A percentile compares a stretch with the other conserved stretches of the same genome.
These are phyloP conservation scores for Blastobotrys aristatus DNA, from an alignment of 1,139 yeast species.

Conservation along the genomic window DNA sequence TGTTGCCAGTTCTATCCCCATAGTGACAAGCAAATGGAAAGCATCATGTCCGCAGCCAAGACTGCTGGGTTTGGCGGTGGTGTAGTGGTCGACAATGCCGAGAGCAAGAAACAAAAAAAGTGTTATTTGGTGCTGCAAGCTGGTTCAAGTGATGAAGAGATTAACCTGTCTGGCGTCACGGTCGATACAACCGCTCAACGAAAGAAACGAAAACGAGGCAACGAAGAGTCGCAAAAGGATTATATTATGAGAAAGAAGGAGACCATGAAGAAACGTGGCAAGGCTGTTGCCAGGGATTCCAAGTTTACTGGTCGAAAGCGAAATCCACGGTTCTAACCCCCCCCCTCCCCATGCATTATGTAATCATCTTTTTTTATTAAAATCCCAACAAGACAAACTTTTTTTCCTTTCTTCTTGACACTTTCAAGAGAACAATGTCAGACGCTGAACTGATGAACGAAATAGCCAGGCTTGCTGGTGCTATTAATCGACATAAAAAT, in stretches of 20 bases:
- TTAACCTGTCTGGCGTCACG: conserved; percentile 74
- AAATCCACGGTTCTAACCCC: conserved; percentile 64
- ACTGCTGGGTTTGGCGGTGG: conserved; percentile 98
- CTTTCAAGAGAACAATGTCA: conserved; percentile 22
- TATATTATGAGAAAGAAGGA: conserved; percentile 90
- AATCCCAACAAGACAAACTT: not conserved
- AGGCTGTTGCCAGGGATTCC: conserved; percentile 81
- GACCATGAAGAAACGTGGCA: conserved; percentile 86
- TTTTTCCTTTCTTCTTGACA: not conserved
- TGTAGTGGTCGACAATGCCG: conserved; percentile 87
- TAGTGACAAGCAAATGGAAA: conserved; percentile 77
- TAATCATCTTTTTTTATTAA: not conserved
- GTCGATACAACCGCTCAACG: conserved; percentile 54
- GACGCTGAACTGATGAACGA: conserved; percentile 29
- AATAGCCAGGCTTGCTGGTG: conserved; percentile 32
- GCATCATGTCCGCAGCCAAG: conserved; percentile 78
- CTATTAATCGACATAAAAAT: conserved; percentile 31
- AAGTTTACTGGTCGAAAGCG: conserved; percentile 93
- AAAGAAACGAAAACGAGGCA: conserved; percentile 41
- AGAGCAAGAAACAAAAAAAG: conserved; percentile 84
- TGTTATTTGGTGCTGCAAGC: conserved; percentile 87
- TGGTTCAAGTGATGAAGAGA: conserved; percentile 60
- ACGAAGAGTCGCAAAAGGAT: conserved; percentile 71
- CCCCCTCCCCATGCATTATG: not conserved
- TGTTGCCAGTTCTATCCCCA: conserved; percentile 96